Evolutionary conservation across 2,329 filamentous ascomycete species (phyloP), one percentile per base, ranked within the genome.

Genomic region (Paracorniculantispora psalliotae): DNA sequence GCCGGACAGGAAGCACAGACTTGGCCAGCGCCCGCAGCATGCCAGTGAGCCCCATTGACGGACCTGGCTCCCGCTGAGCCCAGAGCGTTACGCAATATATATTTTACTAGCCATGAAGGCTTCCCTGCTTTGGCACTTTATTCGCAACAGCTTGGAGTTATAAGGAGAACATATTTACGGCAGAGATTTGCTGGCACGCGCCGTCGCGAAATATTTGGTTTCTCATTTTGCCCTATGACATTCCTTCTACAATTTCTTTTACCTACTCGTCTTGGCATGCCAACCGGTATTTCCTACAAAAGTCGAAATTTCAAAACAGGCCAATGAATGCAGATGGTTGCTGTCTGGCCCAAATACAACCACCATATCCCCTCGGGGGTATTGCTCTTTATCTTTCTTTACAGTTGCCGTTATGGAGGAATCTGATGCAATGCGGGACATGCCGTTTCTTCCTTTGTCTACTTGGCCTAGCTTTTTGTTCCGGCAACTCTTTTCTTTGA

Each of bases 1-100:
- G 90, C 69, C 88, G 90, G 72, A 96, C 92, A 15, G 90, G 87
- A 47, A 96, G 91, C 73, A 85, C 89, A 19, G 93, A 97, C 70
- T 75, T 97, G 59, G 78, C 79, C 64, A 76, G 74, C 50, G 69
- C 79, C 50, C 76, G 81, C 61, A 87, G 84, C 72, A 74, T 78
- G 54, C 83, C 84, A 3, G 73, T 79, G 35, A 87, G 84, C 66
- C 85, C 85, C 1, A 75, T 83, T 33, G 81, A 84, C 48, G 66
- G 59, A 8, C 64, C 68, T 17, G 65, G 64, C 55, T 69, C 68
- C 56, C 70, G 68, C 58, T 73, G 61, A 66, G 13, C 44, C 51
- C 26, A 9, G 25, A 13, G 26, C 17, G 23, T 37, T 26, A 21
- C 17, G 9, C 33, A 15, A 35, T 5, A 51, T 25, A 51, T 26